Evolutionary conservation across 257 asterid genomes (phyloP), one percentile per base, ranked within the genome.

Genomic region (Capsicum chinense): DNA sequence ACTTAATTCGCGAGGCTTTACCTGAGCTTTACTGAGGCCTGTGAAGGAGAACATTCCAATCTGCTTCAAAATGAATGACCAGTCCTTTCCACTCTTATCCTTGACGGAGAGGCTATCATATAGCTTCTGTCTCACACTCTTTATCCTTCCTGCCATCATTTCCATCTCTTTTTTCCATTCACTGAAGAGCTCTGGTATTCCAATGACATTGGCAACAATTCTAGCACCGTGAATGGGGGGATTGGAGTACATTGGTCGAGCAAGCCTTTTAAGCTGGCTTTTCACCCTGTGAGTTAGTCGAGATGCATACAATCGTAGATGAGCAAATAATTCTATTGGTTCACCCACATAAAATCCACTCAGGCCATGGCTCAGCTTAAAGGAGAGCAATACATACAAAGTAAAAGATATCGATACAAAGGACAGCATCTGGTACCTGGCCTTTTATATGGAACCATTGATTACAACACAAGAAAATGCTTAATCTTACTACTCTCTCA

Each of bases 31-130:
- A 92, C 87, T 94, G 82, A 96, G 90, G 87, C 98, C 99, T 12
- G 98, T 96, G 80, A 93, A 96, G 37, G 99, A 96, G 90, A 96
- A 96, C 99, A 96, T 96, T 87, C 98, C 99, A 56, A 96, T 94
- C 89, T 96, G 99, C 85, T 88, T 87, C 83, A 96, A 93, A 84
- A 96, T 88, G 87, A 90, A 96, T 54, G 98, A 94, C 99, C 99
- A 96, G 90, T 96, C 97, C 91, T 94, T 96, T 42, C 97, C 96
- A 71, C 91, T 92, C 83, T 86, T 89, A 60, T 96, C 99, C 92
- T 92, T 96, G 62, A 88, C 81, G 37, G 83, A 85, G 67, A 94
- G 87, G 87, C 91, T 90, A 80, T 92, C 93, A 7, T 92, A 92
- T 16, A 96, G 89, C 86, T 91, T 92, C 91, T 89, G 91, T 83